These are phyloP conservation scores for Dactylellina drechsleri DNA, from an alignment of 2,329 filamentous ascomycete species.

Conservation along the genomic window DNA sequence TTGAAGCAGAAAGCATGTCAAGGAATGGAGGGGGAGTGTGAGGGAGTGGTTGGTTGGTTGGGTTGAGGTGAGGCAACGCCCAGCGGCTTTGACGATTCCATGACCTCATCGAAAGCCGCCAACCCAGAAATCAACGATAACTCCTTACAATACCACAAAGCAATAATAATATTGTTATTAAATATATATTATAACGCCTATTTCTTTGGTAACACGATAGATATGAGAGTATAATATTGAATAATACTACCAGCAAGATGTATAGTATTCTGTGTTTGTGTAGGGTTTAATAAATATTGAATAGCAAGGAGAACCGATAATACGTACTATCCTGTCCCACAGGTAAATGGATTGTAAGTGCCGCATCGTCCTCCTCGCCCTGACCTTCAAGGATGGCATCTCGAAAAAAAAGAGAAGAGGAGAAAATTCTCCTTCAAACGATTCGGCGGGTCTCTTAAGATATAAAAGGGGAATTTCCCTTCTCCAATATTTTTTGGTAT, in stretches of 20 bases:
- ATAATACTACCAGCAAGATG: too few relatives aligned
- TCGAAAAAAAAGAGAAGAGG: conserved; percentile 26
- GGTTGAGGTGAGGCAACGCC: conserved; percentile 37
- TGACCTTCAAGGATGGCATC: conserved; percentile 44
- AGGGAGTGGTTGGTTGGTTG: conserved; percentile 5
- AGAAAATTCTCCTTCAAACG: conserved; percentile 26
- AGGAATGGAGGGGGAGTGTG: not conserved
- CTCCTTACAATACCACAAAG: not conserved
- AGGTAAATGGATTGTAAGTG: conserved; percentile 54
- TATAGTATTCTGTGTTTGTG: too few relatives aligned
- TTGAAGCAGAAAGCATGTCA: not conserved
- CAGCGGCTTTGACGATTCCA: conserved; percentile 44
- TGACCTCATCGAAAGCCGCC: conserved; percentile 40
- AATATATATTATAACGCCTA: too few relatives aligned
- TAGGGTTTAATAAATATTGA: too few relatives aligned
- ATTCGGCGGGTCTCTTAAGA: not conserved
- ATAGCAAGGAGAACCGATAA: not conserved
- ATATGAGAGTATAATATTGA: too few relatives aligned
- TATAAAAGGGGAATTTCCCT: conserved; percentile 14
- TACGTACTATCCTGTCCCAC: conserved; percentile 54
- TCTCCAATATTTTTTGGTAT: not conserved
- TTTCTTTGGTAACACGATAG: too few relatives aligned
- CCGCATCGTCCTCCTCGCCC: conserved; percentile 52
- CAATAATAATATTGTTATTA: not conserved
- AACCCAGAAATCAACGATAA: not conserved